Base-by-base conservation (phyloP, 345 rosid genomes). In the Erucastrum elatum region DNA sequence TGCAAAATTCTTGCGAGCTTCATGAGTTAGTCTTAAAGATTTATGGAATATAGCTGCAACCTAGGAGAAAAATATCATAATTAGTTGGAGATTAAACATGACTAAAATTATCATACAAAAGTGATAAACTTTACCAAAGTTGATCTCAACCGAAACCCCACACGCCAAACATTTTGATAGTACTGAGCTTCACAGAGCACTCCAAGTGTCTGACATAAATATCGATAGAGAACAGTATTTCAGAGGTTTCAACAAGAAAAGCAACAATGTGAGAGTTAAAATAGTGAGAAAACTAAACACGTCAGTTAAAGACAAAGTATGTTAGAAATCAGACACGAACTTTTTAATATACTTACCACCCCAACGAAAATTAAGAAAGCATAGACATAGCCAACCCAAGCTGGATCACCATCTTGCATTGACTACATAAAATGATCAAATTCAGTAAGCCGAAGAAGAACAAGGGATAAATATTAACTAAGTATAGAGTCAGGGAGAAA, bases 31-130 rank as follows among this genome's bases (percentile, higher is more conserved):
- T 80, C 99, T 87, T 65, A 93, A 75, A 58, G 97, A 87, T 84
- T 93, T 95, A 60, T 85, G 88, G 84, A 95, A 95, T 75, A 93
- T 93, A 82, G 98, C 96, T 21, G 99, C 98, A 80, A 94, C 91
- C 98, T 94, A 75, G 30, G 49, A 49, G 41, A 58, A 63, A 26
- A 64, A 15, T 35, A 70, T 71, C 51, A 84, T 75, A 71, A 53
- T 55, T 64, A 66, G 64, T 35, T 66, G 16, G 17, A 75, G 63
- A 70, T 2, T 25, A 63, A 80, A 71, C 3, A 64, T 30, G 64
- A 37, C 60, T 72, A 69, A 13, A 84, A 6, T 31, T 25, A 51
- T 44, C 8, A 80, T 51, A 33, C 39, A 12, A 64, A 17, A 69
- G 1, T 6, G 6, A 64, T 10, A 53, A 33, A 55, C 4, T 70